Percentiles rank a stretch among this genome's conserved stretches.
Evolutionary conservation across 805 yeast genomes (phyloP).

Genomic region (Myxozyma udenii): DNA sequence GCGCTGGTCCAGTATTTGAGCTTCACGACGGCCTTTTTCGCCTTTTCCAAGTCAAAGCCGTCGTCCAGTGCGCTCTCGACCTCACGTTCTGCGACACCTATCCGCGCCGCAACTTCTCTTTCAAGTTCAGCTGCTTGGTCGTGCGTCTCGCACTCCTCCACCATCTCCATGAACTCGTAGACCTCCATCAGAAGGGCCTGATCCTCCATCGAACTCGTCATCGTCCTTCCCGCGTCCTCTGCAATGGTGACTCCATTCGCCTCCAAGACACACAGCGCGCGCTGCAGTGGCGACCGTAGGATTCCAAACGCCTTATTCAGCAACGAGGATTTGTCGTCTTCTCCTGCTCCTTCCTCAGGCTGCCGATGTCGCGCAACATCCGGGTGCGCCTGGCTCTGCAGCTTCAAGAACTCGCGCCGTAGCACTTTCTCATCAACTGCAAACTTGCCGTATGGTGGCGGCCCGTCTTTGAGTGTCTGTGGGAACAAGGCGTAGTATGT

Average conservation of each 20-base stretch:
- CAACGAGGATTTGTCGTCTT: conserved; percentile 45
- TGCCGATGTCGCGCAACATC: conserved; percentile 50
- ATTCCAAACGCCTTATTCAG: conserved; percentile 77
- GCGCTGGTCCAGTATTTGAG: conserved; percentile 84
- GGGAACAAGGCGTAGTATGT: conserved; percentile 68
- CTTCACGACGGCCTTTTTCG: conserved; percentile 64
- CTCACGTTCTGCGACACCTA: conserved; percentile 45
- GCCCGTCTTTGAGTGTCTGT: conserved; percentile 61
- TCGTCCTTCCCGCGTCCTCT: conserved; percentile 52
- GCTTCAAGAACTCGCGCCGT: conserved; percentile 67
- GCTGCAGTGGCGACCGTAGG: conserved; percentile 61
- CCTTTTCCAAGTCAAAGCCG: conserved; percentile 50
- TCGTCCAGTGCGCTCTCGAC: conserved; percentile 49
- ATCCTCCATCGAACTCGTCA: conserved; percentile 39
- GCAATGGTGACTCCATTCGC: conserved; percentile 46
- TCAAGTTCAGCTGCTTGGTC: conserved; percentile 55
- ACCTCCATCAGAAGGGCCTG: conserved; percentile 68
- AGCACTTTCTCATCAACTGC: conserved; percentile 52
- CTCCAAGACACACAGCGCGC: conserved; percentile 61
- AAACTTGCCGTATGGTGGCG: conserved; percentile 63
- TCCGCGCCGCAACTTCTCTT: conserved; percentile 56
- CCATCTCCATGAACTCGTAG: conserved; percentile 77
- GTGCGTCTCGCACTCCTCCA: conserved; percentile 62
- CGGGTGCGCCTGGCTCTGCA: conserved; percentile 81
- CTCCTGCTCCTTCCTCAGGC: conserved; percentile 26